Conservation (phyloP, 2,329 filamentous ascomycete genomes). For the Monosporascus sp. region DNA sequence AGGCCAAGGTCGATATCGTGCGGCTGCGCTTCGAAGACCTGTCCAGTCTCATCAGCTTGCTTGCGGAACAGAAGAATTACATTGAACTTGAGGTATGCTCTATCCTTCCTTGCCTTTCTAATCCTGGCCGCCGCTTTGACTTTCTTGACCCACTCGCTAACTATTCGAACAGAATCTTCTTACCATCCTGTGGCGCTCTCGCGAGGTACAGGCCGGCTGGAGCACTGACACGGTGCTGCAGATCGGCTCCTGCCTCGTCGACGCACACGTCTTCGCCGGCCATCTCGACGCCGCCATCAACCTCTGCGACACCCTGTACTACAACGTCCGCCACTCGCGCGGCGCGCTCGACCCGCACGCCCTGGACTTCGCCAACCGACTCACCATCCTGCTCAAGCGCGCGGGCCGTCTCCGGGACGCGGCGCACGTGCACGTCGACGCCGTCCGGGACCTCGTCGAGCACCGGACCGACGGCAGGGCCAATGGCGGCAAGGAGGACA, state of each 20-base stretch:
- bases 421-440: constrained; percentile 23
- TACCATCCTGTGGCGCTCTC: constrained; percentile 27
- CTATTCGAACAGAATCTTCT: constrained; percentile 15
- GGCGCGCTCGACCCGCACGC: constrained; percentile 25
- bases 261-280: constrained; percentile 24
- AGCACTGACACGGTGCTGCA: constrained; percentile 21
- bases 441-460: constrained; percentile 21
- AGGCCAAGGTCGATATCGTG: constrained; percentile 38
- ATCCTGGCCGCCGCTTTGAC: too few species aligned
- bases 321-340: constrained; percentile 29
- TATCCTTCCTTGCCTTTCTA: background rate
- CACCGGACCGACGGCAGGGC: constrained; percentile 3
- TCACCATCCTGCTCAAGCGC: constrained; percentile 22
- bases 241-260: constrained; percentile 26
- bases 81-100: constrained; percentile 35
- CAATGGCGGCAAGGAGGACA: constrained; percentile 5
- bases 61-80: constrained; percentile 43
- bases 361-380: constrained; percentile 23
- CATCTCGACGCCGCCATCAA: constrained; percentile 24
- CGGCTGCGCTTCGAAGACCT: constrained; percentile 40
- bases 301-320: constrained; percentile 28
- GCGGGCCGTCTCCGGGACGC: constrained; percentile 23
- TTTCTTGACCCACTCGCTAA: constrained; percentile 1
- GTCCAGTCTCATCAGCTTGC: constrained; percentile 38
- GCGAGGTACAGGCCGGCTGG: constrained; percentile 30